Percentiles rank a stretch among this genome's conserved stretches.
phyloP scores from a whole-genome alignment of 2,329 filamentous ascomycete genomes.

The Colletotrichum tropicale region DNA sequence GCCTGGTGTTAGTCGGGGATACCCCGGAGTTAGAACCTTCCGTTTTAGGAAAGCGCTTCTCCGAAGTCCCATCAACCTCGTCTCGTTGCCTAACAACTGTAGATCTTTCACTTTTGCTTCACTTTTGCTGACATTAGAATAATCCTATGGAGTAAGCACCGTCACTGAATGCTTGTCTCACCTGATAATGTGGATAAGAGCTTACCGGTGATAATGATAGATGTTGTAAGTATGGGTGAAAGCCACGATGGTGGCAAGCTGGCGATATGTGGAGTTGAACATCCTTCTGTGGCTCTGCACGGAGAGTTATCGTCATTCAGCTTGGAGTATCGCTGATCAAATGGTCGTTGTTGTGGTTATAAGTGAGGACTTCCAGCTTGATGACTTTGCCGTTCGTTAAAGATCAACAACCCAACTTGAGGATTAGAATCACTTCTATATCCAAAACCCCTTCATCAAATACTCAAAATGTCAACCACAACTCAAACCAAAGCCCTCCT shows the following conservation, averaged over 20 bases:
- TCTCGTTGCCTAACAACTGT: background rate
- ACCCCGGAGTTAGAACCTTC: background rate
- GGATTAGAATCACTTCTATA: background rate
- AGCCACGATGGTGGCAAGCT: background rate
- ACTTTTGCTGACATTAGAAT: background rate
- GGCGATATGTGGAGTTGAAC: background rate
- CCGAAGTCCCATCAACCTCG: background rate
- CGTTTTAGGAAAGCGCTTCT: background rate
- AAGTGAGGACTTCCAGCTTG: background rate
- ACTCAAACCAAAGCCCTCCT: background rate
- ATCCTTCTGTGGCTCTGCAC: background rate
- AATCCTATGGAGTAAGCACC: background rate
- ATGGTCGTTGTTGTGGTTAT: background rate
- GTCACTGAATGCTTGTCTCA: background rate
- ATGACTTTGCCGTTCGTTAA: too few species aligned
- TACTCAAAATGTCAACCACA: background rate
- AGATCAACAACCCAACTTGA: background rate
- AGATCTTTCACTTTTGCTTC: background rate
- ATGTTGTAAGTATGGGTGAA: background rate
- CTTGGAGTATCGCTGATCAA: background rate
- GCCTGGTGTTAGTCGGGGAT: background rate
- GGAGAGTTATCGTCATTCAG: too few species aligned
- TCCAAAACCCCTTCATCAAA: background rate
- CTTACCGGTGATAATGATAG: background rate
- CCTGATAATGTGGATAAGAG: background rate